Evolutionary conservation across 2,329 filamentous ascomycete genomes (phyloP).

Genomic region (Xylaria sp.): DNA sequence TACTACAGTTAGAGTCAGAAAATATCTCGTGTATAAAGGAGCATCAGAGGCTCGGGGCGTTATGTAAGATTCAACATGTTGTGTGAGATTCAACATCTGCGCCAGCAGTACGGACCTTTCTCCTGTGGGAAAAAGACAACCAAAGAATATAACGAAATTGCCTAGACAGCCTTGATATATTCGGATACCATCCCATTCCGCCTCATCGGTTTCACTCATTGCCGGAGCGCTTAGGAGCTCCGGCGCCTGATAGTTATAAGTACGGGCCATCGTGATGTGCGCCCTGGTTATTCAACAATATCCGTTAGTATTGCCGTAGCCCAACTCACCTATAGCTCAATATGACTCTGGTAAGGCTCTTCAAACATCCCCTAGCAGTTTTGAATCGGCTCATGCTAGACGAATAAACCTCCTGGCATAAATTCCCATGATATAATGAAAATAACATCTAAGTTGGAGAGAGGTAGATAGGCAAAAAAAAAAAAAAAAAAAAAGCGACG

Average conservation of each 20-base stretch:
- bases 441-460: neutral
- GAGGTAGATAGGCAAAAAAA: neutral
- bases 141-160: neutral
- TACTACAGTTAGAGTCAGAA: neutral
- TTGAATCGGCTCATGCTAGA: neutral
- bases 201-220: neutral
- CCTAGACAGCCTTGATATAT: neutral
- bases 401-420: neutral
- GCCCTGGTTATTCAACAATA: neutral
- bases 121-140: neutral
- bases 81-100: slow-evolving; percentile 25
- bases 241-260: neutral
- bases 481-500: too few species aligned
- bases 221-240: neutral
- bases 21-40: neutral
- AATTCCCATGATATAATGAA: neutral
- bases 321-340: neutral
- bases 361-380: neutral
- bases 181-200: neutral
- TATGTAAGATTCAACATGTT: slow-evolving; percentile 4
- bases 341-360: neutral
- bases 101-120: neutral
- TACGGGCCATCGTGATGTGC: neutral
- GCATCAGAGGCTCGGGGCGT: neutral
- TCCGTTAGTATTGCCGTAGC: neutral